Evolutionary conservation across 345 rosid genomes (phyloP).

Genomic region (Camelina laxa): DNA sequence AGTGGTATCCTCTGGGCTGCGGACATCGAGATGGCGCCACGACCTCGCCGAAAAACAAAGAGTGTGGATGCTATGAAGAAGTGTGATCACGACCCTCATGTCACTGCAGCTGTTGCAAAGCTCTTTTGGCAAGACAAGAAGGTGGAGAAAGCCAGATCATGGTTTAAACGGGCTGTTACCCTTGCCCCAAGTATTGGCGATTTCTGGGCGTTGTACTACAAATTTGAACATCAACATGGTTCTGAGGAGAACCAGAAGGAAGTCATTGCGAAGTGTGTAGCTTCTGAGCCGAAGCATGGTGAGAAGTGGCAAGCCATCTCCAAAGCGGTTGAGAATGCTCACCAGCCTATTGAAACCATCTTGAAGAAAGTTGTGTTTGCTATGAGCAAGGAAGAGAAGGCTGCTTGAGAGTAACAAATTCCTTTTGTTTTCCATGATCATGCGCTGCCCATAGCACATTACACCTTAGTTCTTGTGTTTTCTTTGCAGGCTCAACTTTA

Average conservation of each 20-base stretch:
- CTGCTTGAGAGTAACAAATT: not conserved
- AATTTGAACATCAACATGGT: not conserved
- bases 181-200: not conserved
- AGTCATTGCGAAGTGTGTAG: not conserved
- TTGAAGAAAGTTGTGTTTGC: not conserved
- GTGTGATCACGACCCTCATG: not conserved
- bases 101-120: not conserved
- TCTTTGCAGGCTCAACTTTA: slow-evolving; percentile 6
- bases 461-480: not conserved
- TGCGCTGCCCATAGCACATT: not conserved
- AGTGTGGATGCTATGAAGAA: not conserved
- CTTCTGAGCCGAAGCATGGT: not conserved
- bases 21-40: not conserved
- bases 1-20: slow-evolving; percentile 9
- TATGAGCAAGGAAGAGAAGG: not conserved
- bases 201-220: not conserved
- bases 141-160: not conserved
- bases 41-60: not conserved
- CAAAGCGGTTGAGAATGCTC: not conserved
- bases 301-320: not conserved
- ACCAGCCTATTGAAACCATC: not conserved
- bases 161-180: not conserved
- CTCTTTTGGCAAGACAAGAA: not conserved
- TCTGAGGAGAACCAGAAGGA: slow-evolving; percentile 1
- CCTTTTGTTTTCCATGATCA: not conserved